phyloP scores from a whole-genome alignment of 2,329 filamentous ascomycete species.

The Botryotinia convoluta region DNA sequence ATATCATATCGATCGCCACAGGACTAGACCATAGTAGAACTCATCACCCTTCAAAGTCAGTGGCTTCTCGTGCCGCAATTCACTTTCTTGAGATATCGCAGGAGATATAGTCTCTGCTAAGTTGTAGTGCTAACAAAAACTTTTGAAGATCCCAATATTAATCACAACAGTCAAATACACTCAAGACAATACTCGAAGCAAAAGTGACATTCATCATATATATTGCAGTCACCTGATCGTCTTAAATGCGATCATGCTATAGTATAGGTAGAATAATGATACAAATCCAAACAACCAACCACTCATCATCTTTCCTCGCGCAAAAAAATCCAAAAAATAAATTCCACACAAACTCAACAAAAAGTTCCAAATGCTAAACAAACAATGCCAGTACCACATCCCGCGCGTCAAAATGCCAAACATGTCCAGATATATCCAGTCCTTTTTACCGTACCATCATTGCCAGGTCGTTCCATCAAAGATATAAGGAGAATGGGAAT shows the following conservation, averaged over 20 bases:
- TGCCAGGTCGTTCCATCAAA: background rate
- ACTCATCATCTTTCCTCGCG: background rate
- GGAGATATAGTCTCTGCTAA: background rate
- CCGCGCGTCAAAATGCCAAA: background rate
- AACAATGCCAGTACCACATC: background rate
- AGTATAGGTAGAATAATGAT: background rate
- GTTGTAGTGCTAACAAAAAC: too few species aligned
- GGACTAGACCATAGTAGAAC: background rate
- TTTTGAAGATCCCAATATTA: background rate
- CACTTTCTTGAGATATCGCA: background rate
- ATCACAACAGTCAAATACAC: too few species aligned
- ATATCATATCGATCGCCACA: too few species aligned
- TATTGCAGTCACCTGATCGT: background rate
- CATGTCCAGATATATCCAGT: background rate
- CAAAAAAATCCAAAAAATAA: background rate
- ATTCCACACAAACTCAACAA: background rate
- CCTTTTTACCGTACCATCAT: constrained; percentile 5
- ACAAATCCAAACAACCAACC: constrained; percentile 1
- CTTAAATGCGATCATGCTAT: constrained; percentile 7
- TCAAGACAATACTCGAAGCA: background rate
- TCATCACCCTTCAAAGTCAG: background rate
- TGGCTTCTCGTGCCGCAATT: background rate
- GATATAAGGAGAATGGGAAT: background rate
- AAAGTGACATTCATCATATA: background rate
- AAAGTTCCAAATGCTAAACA: background rate